These are phyloP conservation scores for Mimosa pudica DNA, from an alignment of 306 rosid species.

Conservation along the genomic window DNA sequence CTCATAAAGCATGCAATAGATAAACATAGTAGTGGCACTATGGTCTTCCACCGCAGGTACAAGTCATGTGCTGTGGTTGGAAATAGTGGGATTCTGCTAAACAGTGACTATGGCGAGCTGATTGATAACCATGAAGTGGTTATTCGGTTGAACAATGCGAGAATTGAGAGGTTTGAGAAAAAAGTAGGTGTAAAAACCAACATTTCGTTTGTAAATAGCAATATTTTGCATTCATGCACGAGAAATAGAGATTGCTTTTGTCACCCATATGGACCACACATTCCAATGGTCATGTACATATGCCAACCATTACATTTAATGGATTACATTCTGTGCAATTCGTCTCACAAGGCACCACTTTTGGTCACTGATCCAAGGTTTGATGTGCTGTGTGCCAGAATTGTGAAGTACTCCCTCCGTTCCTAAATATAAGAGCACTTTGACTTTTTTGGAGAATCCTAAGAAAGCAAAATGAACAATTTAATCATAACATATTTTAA, in stretches of 20 bases:
- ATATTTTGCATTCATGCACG: slow-evolving; percentile 79
- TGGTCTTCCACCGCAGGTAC: slow-evolving; percentile 36
- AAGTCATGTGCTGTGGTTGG: slow-evolving; percentile 86
- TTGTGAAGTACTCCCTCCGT: slow-evolving; percentile 92
- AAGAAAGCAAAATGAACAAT: too few relatives aligned
- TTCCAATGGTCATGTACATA: slow-evolving; percentile 78
- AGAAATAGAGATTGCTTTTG: slow-evolving; percentile 82
- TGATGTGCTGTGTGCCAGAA: slow-evolving; percentile 67
- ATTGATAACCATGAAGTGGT: slow-evolving; percentile 75
- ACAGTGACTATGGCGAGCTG: slow-evolving; percentile 52
- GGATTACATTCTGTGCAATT: slow-evolving; percentile 70
- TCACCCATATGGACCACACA: slow-evolving; percentile 73
- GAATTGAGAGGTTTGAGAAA: slow-evolving; percentile 41
- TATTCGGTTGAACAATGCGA: slow-evolving; percentile 82
- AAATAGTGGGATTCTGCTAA: slow-evolving; percentile 85
- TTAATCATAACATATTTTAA: too few relatives aligned
- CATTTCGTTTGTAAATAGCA: slow-evolving; percentile 82
- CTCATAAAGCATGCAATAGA: slow-evolving; percentile 58
- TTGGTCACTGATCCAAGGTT: slow-evolving; percentile 83
- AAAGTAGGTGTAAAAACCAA: slow-evolving; percentile 80
- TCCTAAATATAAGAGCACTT: too few relatives aligned
- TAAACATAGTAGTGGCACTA: slow-evolving; percentile 33
- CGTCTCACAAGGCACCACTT: slow-evolving; percentile 65
- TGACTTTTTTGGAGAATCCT: too few relatives aligned
- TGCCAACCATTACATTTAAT: slow-evolving; percentile 86